phyloP scores from a whole-genome alignment of 768 basidiomycete species.

The Chalciporus chontae region DNA sequence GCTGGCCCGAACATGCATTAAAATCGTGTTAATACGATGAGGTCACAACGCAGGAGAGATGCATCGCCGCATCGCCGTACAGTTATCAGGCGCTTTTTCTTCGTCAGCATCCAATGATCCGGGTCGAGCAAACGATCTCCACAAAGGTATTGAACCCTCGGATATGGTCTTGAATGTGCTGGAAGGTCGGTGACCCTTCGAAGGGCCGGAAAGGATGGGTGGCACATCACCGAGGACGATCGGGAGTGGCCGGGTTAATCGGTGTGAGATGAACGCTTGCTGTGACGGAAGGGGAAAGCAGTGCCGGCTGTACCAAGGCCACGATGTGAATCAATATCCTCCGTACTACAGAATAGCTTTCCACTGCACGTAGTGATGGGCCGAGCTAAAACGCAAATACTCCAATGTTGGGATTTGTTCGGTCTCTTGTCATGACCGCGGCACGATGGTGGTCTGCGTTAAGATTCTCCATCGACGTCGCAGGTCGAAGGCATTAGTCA shows the following conservation, averaged over 20 bases:
- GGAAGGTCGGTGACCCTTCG: neutral
- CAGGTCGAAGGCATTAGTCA: conserved; percentile 7
- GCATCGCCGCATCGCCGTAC: conserved; percentile 17
- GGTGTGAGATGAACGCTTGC: neutral
- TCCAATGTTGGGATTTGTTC: neutral
- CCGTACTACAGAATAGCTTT: too few relatives aligned
- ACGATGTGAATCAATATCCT: neutral
- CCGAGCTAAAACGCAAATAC: neutral
- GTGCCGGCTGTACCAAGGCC: conserved; percentile 6
- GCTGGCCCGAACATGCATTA: conserved; percentile 27
- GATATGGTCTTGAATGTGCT: conserved; percentile 1
- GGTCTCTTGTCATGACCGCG: neutral
- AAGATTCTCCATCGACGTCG: neutral
- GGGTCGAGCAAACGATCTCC: conserved; percentile 8
- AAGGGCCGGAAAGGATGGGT: conserved; percentile 4
- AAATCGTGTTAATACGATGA: conserved; percentile 31
- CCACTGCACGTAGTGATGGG: too few relatives aligned
- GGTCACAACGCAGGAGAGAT: conserved; percentile 20
- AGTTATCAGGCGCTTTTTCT: conserved; percentile 3
- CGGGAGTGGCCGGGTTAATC: conserved; percentile 3
- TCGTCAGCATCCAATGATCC: conserved; percentile 1
- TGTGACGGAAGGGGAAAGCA: conserved; percentile 4
- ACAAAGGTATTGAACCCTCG: conserved; percentile 1
- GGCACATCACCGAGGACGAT: neutral
- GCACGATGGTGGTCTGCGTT: neutral